These are phyloP conservation scores for Tetrastigma voinierianum DNA, from an alignment of 164 flowering plant genomes.

Conservation along the genomic window DNA sequence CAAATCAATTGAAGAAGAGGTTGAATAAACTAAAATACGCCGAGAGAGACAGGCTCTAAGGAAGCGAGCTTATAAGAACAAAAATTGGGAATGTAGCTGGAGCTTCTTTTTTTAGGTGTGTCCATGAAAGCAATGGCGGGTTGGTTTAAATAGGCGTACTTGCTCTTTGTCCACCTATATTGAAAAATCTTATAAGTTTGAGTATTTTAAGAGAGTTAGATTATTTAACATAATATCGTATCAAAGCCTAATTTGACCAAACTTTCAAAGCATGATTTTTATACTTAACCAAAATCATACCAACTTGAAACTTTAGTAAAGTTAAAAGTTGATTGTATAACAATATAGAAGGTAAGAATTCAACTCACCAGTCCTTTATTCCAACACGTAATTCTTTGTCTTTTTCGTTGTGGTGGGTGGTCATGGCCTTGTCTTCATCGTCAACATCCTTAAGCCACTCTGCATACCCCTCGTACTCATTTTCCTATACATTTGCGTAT, in stretches of 20 bases:
- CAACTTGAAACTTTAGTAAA: too few species aligned
- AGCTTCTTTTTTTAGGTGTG: slow-evolving; percentile 27
- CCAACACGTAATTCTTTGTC: slow-evolving; percentile 55
- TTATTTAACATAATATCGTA: too few species aligned
- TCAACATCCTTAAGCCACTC: slow-evolving; percentile 39
- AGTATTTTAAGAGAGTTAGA: background rate
- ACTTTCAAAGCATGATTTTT: too few species aligned
- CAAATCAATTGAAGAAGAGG: background rate
- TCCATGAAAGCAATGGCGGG: slow-evolving; percentile 43
- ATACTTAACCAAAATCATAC: too few species aligned
- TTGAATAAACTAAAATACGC: slow-evolving; percentile 36
- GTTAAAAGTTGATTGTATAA: too few species aligned
- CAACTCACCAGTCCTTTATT: slow-evolving; percentile 69
- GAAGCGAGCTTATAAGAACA: slow-evolving; percentile 34
- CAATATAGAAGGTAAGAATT: too few species aligned
- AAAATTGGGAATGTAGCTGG: slow-evolving; percentile 40
- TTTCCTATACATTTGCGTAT: slow-evolving; percentile 39
- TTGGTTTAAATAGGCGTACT: slow-evolving; percentile 66
- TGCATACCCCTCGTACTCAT: slow-evolving; percentile 54
- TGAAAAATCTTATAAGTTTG: background rate
- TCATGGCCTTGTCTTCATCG: slow-evolving; percentile 2
- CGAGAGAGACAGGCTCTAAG: slow-evolving; percentile 26
- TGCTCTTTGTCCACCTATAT: slow-evolving; percentile 92
- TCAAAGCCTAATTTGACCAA: too few species aligned
- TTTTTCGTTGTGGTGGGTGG: slow-evolving; percentile 9